phyloP scores from a whole-genome alignment of 176 grass and related monocot species.

The Bolboschoenus planiculmis region DNA sequence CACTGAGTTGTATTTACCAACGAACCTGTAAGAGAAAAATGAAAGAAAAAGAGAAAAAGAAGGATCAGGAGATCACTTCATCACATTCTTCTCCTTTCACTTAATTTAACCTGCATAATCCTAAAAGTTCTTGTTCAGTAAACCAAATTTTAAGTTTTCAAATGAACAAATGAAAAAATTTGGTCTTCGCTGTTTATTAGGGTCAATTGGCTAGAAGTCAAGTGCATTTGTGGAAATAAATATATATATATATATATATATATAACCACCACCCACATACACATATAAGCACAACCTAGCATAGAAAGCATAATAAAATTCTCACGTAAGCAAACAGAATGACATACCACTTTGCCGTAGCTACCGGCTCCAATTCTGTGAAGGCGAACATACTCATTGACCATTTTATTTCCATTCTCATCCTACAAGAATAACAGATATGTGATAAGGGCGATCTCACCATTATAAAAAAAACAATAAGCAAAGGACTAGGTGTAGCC shows the following conservation, averaged over 20 bases:
- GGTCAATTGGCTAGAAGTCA: background rate
- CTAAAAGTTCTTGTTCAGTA: background rate
- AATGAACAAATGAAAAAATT: background rate
- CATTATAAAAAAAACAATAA: background rate
- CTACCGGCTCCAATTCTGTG: slow-evolving; percentile 76
- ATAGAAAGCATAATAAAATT: background rate
- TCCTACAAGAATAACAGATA: slow-evolving; percentile 46
- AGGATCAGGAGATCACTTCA: background rate
- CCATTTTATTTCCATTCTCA: slow-evolving; percentile 65
- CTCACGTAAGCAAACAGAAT: background rate
- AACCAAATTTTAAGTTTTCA: background rate
- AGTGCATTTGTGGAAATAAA: background rate
- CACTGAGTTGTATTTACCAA: slow-evolving; percentile 3
- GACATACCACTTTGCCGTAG: slow-evolving; percentile 92
- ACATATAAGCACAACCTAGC: background rate
- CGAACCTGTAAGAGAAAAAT: background rate
- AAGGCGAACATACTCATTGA: slow-evolving; percentile 77
- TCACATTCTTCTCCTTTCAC: background rate
- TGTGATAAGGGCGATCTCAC: background rate
- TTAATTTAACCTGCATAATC: background rate
- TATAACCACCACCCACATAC: background rate
- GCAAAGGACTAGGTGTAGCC: background rate
- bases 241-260: too few relatives aligned
- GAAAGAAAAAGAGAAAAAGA: background rate
- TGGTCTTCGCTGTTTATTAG: background rate